Percentiles rank a stretch among this genome's conserved stretches.
phyloP scores from a whole-genome alignment of 2,329 filamentous ascomycete species.

The Leptographium radiaticola region DNA sequence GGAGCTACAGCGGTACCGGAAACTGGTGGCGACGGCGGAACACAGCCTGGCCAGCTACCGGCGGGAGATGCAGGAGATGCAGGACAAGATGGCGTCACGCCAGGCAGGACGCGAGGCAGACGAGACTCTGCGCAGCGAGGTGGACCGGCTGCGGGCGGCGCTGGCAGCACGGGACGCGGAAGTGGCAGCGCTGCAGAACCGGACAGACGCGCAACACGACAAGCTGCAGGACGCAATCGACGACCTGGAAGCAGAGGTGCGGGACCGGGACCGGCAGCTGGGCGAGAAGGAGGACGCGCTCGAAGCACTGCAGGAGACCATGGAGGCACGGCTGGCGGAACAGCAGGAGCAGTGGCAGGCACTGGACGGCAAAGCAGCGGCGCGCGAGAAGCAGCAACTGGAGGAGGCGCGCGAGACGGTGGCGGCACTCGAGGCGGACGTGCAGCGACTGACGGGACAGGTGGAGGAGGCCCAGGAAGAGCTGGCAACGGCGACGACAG shows the following conservation, averaged over 20 bases:
- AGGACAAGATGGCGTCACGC: slow-evolving; percentile 67
- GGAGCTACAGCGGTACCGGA: slow-evolving; percentile 77
- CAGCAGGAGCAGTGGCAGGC: slow-evolving; percentile 36
- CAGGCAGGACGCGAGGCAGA: slow-evolving; percentile 63
- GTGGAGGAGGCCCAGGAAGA: slow-evolving; percentile 41
- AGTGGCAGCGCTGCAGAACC: slow-evolving; percentile 45
- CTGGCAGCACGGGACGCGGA: slow-evolving; percentile 47
- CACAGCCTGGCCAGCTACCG: slow-evolving; percentile 75
- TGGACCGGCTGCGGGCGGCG: slow-evolving; percentile 42
- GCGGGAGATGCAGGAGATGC: slow-evolving; percentile 67
- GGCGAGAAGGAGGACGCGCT: slow-evolving; percentile 60
- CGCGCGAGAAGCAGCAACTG: slow-evolving; percentile 39
- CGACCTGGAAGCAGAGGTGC: slow-evolving; percentile 62
- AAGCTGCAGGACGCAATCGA: slow-evolving; percentile 61
- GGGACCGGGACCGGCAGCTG: slow-evolving; percentile 62
- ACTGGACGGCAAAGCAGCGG: slow-evolving; percentile 43
- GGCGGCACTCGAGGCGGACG: slow-evolving; percentile 40
- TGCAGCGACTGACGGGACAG: slow-evolving; percentile 40
- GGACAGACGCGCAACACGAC: slow-evolving; percentile 45
- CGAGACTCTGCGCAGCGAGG: slow-evolving; percentile 50
- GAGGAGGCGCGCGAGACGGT: slow-evolving; percentile 46
- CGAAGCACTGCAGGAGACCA: slow-evolving; percentile 37
- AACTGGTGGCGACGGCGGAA: slow-evolving; percentile 70
- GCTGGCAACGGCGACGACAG: slow-evolving; percentile 36
- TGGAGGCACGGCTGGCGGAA: slow-evolving; percentile 46